Conservation (phyloP, 2,329 filamentous ascomycete species). For the Zalaria sp. region DNA sequence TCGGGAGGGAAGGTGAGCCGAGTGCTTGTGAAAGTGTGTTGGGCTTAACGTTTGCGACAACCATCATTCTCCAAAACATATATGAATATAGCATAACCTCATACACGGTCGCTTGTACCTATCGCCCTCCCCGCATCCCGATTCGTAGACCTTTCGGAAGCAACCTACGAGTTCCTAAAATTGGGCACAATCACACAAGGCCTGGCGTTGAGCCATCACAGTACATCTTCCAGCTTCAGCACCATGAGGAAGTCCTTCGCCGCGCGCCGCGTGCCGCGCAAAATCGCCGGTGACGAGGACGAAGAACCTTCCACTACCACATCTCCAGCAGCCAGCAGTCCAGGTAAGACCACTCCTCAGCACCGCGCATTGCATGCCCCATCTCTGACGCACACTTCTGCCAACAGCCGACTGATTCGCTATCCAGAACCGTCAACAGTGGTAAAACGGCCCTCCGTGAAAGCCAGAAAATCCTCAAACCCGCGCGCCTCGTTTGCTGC, state of each 20-base stretch:
- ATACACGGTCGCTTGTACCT: too few relatives aligned
- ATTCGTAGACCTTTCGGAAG: too few relatives aligned
- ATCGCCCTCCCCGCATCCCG: too few relatives aligned
- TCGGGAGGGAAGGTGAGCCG: background rate
- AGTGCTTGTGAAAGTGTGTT: background rate
- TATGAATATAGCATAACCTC: too few relatives aligned
- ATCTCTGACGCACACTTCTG: conserved; percentile 14
- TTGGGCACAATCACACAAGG: too few relatives aligned
- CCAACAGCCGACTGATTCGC: conserved; percentile 11
- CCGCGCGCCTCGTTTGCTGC: conserved; percentile 67
- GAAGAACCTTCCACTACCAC: conserved; percentile 26
- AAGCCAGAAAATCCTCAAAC: conserved; percentile 55
- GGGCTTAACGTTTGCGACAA: too few relatives aligned
- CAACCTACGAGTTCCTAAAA: too few relatives aligned
- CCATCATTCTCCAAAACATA: too few relatives aligned
- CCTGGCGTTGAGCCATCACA: too few relatives aligned
- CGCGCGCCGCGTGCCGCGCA: conserved; percentile 54
- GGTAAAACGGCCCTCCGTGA: conserved; percentile 39
- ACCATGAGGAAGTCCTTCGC: conserved; percentile 45
- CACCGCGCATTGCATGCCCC: background rate
- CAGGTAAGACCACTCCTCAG: conserved; percentile 24
- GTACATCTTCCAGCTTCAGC: background rate
- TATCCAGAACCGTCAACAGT: conserved; percentile 19
- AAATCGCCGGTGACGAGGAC: conserved; percentile 60
- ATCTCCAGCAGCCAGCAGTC: conserved; percentile 14